Evolutionary conservation across 257 asterid genomes (phyloP).

Genomic region (Solanum clarkiae): DNA sequence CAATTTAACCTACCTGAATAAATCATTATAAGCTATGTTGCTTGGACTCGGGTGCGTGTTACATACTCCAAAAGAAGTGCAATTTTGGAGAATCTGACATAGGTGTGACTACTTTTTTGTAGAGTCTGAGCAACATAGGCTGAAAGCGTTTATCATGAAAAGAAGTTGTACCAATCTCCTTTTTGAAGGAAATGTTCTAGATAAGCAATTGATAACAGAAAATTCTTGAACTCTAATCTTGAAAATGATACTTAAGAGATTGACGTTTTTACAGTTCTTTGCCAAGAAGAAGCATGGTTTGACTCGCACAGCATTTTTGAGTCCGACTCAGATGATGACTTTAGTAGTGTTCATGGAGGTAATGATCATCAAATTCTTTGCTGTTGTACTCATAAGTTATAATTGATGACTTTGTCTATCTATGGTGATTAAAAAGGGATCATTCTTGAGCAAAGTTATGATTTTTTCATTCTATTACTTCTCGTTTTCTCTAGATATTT

Average conservation of each 20-base stretch:
- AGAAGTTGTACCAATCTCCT: background rate
- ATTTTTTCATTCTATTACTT: background rate
- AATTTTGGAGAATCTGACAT: background rate
- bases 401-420: background rate
- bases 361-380: constrained; percentile 1
- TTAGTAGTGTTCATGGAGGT: constrained; percentile 91
- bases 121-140: background rate
- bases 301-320: constrained; percentile 83
- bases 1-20: background rate
- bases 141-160: background rate
- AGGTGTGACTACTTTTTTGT: background rate
- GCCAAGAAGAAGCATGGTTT: constrained; percentile 85
- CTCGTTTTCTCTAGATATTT: constrained; percentile 24
- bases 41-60: background rate
- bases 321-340: constrained; percentile 90
- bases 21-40: background rate
- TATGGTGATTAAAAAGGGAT: background rate
- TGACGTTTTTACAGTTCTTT: constrained; percentile 38
- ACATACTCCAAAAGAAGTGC: no score
- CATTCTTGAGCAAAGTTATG: background rate
- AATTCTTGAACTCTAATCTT: background rate
- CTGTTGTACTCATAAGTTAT: background rate
- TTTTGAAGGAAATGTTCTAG: background rate
- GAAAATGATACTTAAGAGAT: background rate
- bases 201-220: background rate